Percentiles rank a stretch among this genome's conserved stretches.
Evolutionary conservation across 305 asterid species (phyloP).

Genomic region (Rubia occidens): DNA sequence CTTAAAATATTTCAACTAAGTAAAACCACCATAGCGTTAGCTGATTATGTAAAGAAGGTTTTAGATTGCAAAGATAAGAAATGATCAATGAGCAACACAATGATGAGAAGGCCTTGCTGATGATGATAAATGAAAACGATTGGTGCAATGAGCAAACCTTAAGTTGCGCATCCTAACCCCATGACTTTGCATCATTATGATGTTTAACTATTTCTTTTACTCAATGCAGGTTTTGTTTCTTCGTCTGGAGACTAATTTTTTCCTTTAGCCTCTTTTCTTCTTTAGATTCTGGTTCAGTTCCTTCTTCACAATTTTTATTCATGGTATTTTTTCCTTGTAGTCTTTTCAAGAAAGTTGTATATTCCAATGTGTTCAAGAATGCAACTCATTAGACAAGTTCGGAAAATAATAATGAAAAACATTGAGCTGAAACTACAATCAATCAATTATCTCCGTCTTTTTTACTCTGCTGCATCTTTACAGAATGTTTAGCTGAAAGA

Average conservation of each 20-base stretch:
- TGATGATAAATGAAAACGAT: background rate
- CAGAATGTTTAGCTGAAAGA: constrained; percentile 4
- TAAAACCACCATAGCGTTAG: constrained; percentile 1
- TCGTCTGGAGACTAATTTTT: constrained; percentile 60
- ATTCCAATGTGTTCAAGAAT: constrained; percentile 59
- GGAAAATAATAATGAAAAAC: background rate
- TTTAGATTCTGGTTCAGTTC: constrained; percentile 32
- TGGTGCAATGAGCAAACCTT: constrained; percentile 39
- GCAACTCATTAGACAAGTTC: constrained; percentile 18
- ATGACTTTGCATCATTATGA: constrained; percentile 57
- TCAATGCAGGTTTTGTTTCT: constrained; percentile 56
- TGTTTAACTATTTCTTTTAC: constrained; percentile 58
- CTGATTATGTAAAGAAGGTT: background rate
- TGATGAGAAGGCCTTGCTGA: background rate
- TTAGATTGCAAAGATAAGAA: background rate
- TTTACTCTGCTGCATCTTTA: background rate
- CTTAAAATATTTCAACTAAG: constrained; percentile 35
- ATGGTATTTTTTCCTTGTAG: constrained; percentile 57
- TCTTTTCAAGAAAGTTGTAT: constrained; percentile 59
- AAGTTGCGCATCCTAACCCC: constrained; percentile 85
- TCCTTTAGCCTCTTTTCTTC: constrained; percentile 51
- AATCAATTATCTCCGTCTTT: background rate
- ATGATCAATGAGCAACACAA: constrained; percentile 1
- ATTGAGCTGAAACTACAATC: background rate
- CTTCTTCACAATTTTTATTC: constrained; percentile 49